Evolutionary conservation across 31 red algal species (phyloP), one percentile per base, ranked within the genome.

Genomic region (Endocladia muricata): DNA sequence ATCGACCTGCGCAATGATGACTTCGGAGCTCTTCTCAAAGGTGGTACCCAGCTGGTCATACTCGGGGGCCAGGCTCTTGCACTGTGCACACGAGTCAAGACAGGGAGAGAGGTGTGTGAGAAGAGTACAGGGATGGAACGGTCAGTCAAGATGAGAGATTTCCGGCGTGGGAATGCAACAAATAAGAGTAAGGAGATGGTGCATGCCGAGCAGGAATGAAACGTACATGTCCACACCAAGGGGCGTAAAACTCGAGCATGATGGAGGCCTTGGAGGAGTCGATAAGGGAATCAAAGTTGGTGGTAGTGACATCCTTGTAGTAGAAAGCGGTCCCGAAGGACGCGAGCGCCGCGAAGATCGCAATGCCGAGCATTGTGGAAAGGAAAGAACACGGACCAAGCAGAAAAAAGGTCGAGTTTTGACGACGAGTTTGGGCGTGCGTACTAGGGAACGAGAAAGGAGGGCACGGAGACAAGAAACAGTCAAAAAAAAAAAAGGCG

Each of bases 211-310:
- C 4, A 1, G 7, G 34, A 32, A 6, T 67, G 51, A 72, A 70
- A 88, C 85, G 54, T 80, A 88, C 85, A 65, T 95, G 92, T 61
- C 92, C 92, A 52, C 92, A 95, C 92, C 92, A 95, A 39, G 85
- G 92, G 21, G 92, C 92, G 32, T 95, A 95, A 33, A 94, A 94
- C 51, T 94, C 91, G 5, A 95, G 37, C 42, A 95, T 43, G 77
- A 91, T 72, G 19, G 76, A 72, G 3, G 91, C 84, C 68, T 94
- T 75, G 17, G 69, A 60, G 36, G 79, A 68, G 70, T 85, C 83
- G 3, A 94, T 70, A n/a, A 86, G 77, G 0, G 9, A 36, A 69
- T 94, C 91, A 68, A 94, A 94, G 33, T 86, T 65, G 13, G 61
- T 59, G 3, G 78, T 22, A 9, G 83, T 88, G 23, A 85, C 69